Evolutionary conservation across 352 stramenopile genomes (phyloP), one percentile per base, ranked within the genome.

Genomic region (Pythium graminicola): DNA sequence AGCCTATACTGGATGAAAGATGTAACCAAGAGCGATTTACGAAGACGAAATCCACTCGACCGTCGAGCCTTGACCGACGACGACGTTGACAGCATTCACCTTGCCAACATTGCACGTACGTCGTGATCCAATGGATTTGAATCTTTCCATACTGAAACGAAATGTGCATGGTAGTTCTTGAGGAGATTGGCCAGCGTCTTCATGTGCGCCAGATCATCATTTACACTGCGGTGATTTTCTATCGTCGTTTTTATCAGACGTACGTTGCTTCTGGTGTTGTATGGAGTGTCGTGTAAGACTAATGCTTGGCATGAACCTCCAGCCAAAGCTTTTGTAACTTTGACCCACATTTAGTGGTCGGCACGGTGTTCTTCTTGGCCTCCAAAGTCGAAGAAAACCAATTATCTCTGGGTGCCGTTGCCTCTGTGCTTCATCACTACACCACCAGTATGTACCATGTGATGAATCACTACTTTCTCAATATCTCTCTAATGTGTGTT

Each of bases 1-100:
- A 95, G 81, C 54, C 56, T 93, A 39, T 90, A 95, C 50, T 93
- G 84, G 84, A 95, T 95, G 81, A 93, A 92, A 52, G 76, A 90
- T 57, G 78, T 89, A 55, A 84, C 65, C 40, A 76, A 78, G 57
- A 64, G 60, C 43, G 84, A 95, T 29, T 60, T 95, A 41, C 76
- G 75, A 29, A 86, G 86, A 61, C 80, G 74, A 24, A 95, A 92
- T 44, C 67, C 76, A 19, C 63, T 91, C 26, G 82, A 94, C 53
- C 73, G 76, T 31, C 84, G 79, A 19, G 62, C 86, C 42, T 51
- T 95, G 43, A 80, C 76, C 19, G 80, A 89, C 28, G 74, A 89
- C 40, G 84, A 95, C 63, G 83, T 95, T 56, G 82, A 95, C 64
- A 87, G 78, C 70, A 91, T 95, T 54, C 81, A 95, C 54, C 76